phyloP scores from a whole-genome alignment of 2,329 filamentous ascomycete species.

The Dothiorella sarmentorum region DNA sequence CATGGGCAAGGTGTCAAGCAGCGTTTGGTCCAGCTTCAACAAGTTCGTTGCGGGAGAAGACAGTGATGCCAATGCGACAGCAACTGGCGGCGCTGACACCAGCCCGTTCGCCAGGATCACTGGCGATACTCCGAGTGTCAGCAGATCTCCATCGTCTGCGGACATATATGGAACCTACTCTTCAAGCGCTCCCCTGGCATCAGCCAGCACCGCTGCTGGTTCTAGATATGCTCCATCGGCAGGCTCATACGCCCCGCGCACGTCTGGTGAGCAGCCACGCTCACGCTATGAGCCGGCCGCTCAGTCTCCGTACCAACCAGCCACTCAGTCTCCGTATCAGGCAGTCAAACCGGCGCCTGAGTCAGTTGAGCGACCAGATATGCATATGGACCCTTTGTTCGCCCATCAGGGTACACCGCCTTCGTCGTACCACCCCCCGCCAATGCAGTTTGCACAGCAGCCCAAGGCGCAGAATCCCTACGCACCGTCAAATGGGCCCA shows the following conservation, averaged over 20 bases:
- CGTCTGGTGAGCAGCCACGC: constrained; percentile 51
- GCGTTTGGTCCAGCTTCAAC: constrained; percentile 88
- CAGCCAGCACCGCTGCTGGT: constrained; percentile 28
- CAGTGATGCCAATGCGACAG: constrained; percentile 60
- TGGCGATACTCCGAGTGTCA: constrained; percentile 54
- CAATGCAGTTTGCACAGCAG: neutral
- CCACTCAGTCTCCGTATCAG: neutral
- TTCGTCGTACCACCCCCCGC: constrained; percentile 14
- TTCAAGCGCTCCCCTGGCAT: constrained; percentile 39
- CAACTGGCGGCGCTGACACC: constrained; percentile 52
- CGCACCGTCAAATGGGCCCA: neutral
- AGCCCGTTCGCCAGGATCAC: constrained; percentile 82
- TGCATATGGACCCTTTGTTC: constrained; percentile 15
- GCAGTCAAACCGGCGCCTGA: constrained; percentile 35
- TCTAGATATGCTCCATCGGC: constrained; percentile 38
- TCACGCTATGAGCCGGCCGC: constrained; percentile 43
- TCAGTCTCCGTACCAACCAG: constrained; percentile 10
- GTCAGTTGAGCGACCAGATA: constrained; percentile 28
- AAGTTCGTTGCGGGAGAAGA: constrained; percentile 95
- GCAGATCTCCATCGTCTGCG: constrained; percentile 61
- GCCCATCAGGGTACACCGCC: constrained; percentile 30
- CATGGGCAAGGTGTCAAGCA: constrained; percentile 92
- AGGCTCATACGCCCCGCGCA: constrained; percentile 43
- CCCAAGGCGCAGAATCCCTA: constrained; percentile 5
- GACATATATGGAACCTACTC: constrained; percentile 67